Evolutionary conservation across 495 filamentous ascomycete species (phyloP), one percentile per base, ranked within the genome.

Genomic region (Platismatia glauca): DNA sequence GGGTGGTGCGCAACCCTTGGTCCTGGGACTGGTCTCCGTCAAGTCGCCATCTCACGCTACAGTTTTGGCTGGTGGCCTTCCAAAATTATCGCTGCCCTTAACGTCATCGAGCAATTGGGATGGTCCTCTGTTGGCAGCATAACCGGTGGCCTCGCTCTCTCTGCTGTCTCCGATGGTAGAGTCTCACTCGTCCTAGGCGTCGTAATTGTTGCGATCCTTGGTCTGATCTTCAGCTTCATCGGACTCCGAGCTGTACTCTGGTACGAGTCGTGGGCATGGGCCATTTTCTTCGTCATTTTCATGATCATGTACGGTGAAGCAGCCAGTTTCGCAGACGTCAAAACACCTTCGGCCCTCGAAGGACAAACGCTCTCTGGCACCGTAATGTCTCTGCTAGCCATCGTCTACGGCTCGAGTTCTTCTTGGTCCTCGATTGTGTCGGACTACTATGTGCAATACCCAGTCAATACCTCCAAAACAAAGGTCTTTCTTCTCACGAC

Each of bases 371-470:
- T 75, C 9, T 76, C 79, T 18, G 82, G 78, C 4, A 72, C 74
- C 18, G 74, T 80, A 24, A 73, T 87, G 38, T 80, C 70, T 39
- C 72, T 84, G 61, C 70, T 85, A 29, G 73, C 78, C 55, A 76
- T 86, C 61, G 71, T 83, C 56, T 86, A 84, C 68, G 81, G 81
- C 27, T 81, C 78, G 7, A 79, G 79, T n/a, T 79, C 78, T 2
- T 82, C 78, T 39, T 83, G 85, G 82, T 77, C 76, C 31, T 82
- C 84, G 7, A 82, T 85, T 50, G 82, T 79, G 0, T 77, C 78
- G 0, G 85, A 87, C 66, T 87, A 81, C 67, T 86, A 86, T 67
- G 81, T 83, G 11, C 77, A 85, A 44, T 86, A 85, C 64, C 84
- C 83, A 0, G 76, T 74, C 57, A 70, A 77, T 29, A 81, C 78